A percentile compares a stretch with the other conserved stretches of the same genome.
These are phyloP conservation scores for Colletotrichum cuscutae DNA, from an alignment of 2,329 filamentous ascomycete genomes.

Conservation along the genomic window DNA sequence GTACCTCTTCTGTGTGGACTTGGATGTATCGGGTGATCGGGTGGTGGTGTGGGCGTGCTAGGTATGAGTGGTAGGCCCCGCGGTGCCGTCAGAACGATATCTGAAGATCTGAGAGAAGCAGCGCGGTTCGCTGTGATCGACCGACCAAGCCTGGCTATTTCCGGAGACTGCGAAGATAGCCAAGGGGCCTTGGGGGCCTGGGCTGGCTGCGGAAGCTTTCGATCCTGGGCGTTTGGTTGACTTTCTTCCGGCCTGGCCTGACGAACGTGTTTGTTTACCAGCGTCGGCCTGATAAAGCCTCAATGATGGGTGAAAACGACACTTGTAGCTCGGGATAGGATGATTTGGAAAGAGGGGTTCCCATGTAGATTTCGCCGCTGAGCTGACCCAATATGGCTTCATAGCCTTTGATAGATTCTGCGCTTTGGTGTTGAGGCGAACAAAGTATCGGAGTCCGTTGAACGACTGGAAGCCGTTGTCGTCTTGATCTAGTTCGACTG, in stretches of 20 bases:
- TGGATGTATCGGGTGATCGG: neutral
- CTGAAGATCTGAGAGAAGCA: slow-evolving; percentile 1
- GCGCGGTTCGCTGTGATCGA: slow-evolving; percentile 11
- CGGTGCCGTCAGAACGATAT: neutral
- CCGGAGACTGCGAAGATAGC: neutral
- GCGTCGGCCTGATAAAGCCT: neutral
- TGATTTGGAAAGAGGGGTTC: neutral
- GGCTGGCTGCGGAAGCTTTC: neutral
- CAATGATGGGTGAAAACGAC: neutral
- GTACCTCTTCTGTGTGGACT: neutral
- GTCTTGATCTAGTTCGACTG: neutral
- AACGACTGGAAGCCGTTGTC: neutral
- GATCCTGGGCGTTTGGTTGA: neutral
- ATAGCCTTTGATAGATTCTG: neutral
- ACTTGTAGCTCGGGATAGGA: neutral
- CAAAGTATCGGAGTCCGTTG: neutral
- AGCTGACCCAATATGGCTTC: neutral
- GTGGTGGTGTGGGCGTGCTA: neutral
- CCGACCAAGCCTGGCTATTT: neutral
- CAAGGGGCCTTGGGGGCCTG: neutral
- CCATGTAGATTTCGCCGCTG: neutral
- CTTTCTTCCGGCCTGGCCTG: neutral
- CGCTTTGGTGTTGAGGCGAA: neutral
- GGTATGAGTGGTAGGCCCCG: neutral
- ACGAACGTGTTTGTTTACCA: neutral